Percentiles rank a stretch among this genome's conserved stretches.
Evolutionary conservation across 257 asterid genomes (phyloP).

Genomic region (Solanum sparsipilum): DNA sequence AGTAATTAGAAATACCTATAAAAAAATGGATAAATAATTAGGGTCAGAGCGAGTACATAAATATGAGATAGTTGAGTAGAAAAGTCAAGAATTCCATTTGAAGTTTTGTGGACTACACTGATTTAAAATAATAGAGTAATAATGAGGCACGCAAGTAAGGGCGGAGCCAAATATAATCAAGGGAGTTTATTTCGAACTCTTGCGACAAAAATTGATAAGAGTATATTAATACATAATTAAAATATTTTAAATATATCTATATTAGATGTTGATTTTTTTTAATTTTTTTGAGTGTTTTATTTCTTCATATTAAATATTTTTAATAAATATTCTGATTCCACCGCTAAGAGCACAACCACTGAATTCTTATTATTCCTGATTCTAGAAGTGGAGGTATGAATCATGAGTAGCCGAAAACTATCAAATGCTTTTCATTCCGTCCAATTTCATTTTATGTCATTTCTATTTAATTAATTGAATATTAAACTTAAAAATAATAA

Average conservation of each 20-base stretch:
- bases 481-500: background rate
- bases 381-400: background rate
- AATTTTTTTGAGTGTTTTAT: too few species aligned
- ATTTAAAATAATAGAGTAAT: background rate
- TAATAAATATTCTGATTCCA: background rate
- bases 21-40: too few species aligned
- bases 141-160: background rate
- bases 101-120: background rate
- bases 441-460: background rate
- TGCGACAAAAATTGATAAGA: too few species aligned
- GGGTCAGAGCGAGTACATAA: background rate
- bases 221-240: too few species aligned
- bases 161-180: too few species aligned
- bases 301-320: too few species aligned
- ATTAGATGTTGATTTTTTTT: too few species aligned
- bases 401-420: background rate
- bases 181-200: background rate
- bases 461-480: too few species aligned
- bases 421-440: background rate
- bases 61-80: background rate
- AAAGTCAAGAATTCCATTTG: background rate
- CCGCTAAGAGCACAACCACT: background rate
- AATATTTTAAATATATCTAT: too few species aligned
- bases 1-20: fast-evolving
- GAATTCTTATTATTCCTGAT: background rate